phyloP scores from a whole-genome alignment of 176 grass and related monocot species.

The Aegilops tauschii region DNA sequence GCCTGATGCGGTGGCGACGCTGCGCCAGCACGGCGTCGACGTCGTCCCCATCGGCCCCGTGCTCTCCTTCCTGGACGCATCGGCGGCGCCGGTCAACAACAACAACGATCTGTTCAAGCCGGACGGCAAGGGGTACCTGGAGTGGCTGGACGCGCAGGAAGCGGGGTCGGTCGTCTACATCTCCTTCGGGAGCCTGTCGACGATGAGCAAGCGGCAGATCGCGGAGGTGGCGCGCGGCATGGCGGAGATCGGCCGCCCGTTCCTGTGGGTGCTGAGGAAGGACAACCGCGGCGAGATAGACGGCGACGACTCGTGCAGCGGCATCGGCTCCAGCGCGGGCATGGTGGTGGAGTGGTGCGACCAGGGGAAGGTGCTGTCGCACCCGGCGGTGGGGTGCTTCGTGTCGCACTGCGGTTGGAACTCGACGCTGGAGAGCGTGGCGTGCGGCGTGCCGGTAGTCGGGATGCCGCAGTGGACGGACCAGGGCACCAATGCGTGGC shows the following conservation, averaged over 20 bases:
- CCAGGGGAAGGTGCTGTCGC: constrained; percentile 59
- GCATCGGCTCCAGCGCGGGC: background rate
- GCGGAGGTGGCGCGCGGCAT: constrained; percentile 48
- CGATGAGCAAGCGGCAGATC: constrained; percentile 52
- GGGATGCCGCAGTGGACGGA: constrained; percentile 68
- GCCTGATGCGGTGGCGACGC: constrained; percentile 27
- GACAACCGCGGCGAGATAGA: constrained; percentile 40
- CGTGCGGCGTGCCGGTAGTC: constrained; percentile 55
- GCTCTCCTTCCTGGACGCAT: constrained; percentile 36
- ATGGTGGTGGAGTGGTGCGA: constrained; percentile 82
- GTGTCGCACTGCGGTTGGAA: constrained; percentile 86
- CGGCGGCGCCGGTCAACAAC: background rate
- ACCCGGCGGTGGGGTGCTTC: constrained; percentile 70
- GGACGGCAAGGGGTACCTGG: constrained; percentile 43
- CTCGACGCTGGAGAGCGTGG: constrained; percentile 61
- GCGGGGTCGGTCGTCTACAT: constrained; percentile 60
- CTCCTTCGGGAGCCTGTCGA: constrained; percentile 71
- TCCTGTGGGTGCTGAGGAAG: constrained; percentile 70
- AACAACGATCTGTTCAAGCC: constrained; percentile 47
- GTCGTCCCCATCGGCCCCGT: constrained; percentile 58
- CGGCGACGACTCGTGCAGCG: background rate
- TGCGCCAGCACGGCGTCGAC: constrained; percentile 29
- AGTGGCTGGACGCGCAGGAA: constrained; percentile 57
- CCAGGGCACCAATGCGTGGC: constrained; percentile 67
- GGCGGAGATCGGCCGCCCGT: constrained; percentile 41